These are phyloP conservation scores for Erythrophleum fordii DNA, from an alignment of 306 rosid species.

Conservation along the genomic window DNA sequence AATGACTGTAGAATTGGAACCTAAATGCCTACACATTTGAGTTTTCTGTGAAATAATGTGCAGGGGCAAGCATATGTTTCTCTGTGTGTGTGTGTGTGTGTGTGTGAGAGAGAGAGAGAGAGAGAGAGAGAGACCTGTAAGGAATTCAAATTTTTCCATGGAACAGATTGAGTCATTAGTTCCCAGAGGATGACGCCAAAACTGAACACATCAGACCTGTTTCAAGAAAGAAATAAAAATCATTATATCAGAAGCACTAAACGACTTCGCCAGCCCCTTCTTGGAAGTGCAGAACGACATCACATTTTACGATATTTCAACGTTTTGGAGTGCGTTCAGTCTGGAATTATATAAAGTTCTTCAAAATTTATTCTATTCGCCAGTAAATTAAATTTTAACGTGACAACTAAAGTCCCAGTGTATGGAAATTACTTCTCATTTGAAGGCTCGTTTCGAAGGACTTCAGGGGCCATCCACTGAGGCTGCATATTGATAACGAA, in stretches of 20 bases:
- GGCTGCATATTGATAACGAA: constrained; percentile 58
- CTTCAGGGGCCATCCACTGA: constrained; percentile 90
- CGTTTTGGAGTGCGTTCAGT: background rate
- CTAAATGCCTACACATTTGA: too few species aligned
- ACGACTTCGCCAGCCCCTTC: background rate
- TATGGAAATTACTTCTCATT: constrained; percentile 67
- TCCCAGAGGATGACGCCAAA: constrained; percentile 87
- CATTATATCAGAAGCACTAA: constrained; percentile 26
- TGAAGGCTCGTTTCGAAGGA: constrained; percentile 78
- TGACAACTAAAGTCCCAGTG: constrained; percentile 16
- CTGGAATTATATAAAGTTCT: background rate
- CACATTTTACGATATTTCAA: constrained; percentile 1
- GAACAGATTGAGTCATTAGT: constrained; percentile 67
- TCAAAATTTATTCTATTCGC: too few species aligned
- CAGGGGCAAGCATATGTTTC: background rate
- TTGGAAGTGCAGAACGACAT: constrained; percentile 15
- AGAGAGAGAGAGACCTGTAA: constrained; percentile 64
- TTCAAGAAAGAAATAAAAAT: constrained; percentile 11
- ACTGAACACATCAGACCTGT: constrained; percentile 81
- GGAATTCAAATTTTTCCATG: constrained; percentile 67
- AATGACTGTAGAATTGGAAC: background rate
- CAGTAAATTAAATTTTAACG: background rate
- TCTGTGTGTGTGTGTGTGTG: background rate
- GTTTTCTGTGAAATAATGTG: background rate
- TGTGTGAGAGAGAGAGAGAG: constrained; percentile 41